Evolutionary conservation across 1,139 yeast genomes (phyloP), one percentile per base, ranked within the genome.

Genomic region (Taphrina deformans): DNA sequence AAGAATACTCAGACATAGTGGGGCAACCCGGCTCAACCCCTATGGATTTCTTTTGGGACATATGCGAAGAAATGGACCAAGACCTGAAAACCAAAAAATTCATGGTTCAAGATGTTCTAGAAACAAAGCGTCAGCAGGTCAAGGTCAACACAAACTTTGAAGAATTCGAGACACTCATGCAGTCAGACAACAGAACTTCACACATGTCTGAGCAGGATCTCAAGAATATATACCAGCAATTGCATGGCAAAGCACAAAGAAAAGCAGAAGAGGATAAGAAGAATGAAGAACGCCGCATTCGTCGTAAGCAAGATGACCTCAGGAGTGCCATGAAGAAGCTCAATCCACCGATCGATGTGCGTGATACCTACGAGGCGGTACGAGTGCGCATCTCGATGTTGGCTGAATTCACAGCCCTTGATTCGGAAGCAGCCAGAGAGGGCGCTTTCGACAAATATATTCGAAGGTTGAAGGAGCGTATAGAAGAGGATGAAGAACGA

Each of bases 21-120:
- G 96, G 96, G 0, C 81, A 92, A 67, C 80, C 84, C 51, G 97
- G 97, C 0, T 90, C 97, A 0, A 80, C 85, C 0, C 88, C 96
- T 0, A 73, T 87, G 41, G 96, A 91, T 68, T 76, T 89, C 52
- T 89, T 88, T 71, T 83, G 90, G 84, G 97, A 92, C 73, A 73
- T 82, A 0, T 81, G 87, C 1, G 92, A 88, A 70, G 87, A 83
- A 65, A 84, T 85, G 71, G 80, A 81, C 38, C 83, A 85, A 66
- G 73, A 79, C 1, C 72, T 88, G 53, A 82, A 81, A 68, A 83
- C 85, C 24, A 84, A 85, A 71, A 82, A 83, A 65, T 90, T 87
- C 65, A 74, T 86, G 58, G 82, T 85, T 0, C 82, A 82, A 55
- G 85, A 82, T 67, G 75, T 83, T 2, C 68, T 88, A 31, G 74